Percentiles rank a stretch among this genome's conserved stretches.
Evolutionary conservation across 352 stramenopile genomes (phyloP).

Genomic region (Globisporangium cystogenes): DNA sequence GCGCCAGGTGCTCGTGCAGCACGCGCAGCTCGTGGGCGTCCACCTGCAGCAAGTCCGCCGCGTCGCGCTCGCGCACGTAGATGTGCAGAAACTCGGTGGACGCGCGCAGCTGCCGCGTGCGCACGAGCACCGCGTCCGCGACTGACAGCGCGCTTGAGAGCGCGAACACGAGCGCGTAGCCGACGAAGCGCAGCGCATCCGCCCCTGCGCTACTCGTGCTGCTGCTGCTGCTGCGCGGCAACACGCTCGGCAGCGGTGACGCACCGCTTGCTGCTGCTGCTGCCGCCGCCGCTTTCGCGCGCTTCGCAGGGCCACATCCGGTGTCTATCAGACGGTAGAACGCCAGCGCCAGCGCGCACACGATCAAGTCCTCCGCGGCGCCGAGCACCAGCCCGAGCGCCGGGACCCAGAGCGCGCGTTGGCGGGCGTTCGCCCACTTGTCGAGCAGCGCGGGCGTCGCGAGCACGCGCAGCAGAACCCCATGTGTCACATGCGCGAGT

Average conservation of each 20-base stretch:
- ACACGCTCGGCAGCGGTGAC: not conserved
- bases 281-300: not conserved
- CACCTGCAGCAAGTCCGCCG: slow-evolving; percentile 33
- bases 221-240: not conserved
- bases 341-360: slow-evolving; percentile 20
- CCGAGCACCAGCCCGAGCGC: slow-evolving; percentile 32
- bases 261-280: not conserved
- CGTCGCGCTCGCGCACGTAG: slow-evolving; percentile 36
- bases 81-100: slow-evolving; percentile 37
- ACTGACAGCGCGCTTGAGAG: slow-evolving; percentile 15
- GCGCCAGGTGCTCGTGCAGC: slow-evolving; percentile 22
- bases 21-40: slow-evolving; percentile 36
- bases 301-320: not conserved
- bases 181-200: slow-evolving; percentile 17
- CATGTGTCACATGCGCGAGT: slow-evolving; percentile 24
- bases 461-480: slow-evolving; percentile 23
- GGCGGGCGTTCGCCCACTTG: slow-evolving; percentile 57
- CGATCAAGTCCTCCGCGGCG: slow-evolving; percentile 41
- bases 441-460: slow-evolving; percentile 20
- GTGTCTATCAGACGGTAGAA: slow-evolving; percentile 30
- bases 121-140: slow-evolving; percentile 42
- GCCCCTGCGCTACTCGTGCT: not conserved
- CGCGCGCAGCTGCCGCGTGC: slow-evolving; percentile 53
- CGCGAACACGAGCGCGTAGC: slow-evolving; percentile 30
- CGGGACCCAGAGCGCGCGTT: slow-evolving; percentile 27